A percentile compares a stretch with the other conserved stretches of the same genome.
phyloP scores from a whole-genome alignment of 305 asterid species.

The Solanum hybrid region DNA sequence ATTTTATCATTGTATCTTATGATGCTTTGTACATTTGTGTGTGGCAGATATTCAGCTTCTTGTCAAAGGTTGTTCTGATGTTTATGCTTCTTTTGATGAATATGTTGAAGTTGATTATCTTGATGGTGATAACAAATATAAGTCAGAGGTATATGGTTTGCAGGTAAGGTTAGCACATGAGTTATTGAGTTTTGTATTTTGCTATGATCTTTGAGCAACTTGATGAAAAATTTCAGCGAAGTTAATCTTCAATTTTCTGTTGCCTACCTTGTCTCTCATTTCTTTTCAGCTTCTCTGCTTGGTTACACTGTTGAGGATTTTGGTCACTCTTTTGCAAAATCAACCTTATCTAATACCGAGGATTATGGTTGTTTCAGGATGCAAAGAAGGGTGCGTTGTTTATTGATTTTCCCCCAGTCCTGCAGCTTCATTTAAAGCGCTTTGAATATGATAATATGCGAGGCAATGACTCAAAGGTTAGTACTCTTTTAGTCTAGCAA shows the following conservation, averaged over 20 bases:
- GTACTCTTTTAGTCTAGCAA: constrained; percentile 10
- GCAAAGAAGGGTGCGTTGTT: constrained; percentile 90
- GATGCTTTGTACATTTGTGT: constrained; percentile 12
- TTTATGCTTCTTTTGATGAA: constrained; percentile 91
- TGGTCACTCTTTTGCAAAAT: background rate
- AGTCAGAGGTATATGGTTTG: constrained; percentile 75
- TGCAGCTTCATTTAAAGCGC: constrained; percentile 93
- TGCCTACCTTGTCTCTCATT: background rate
- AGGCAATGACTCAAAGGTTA: constrained; percentile 83
- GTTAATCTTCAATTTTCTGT: background rate
- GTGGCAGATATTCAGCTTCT: constrained; percentile 84
- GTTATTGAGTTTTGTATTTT: background rate
- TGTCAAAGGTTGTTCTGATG: constrained; percentile 89
- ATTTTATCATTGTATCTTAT: constrained; percentile 15
- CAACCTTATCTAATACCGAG: background rate
- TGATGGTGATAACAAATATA: constrained; percentile 89
- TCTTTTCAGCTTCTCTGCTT: background rate
- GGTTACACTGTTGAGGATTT: background rate
- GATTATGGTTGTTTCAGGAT: constrained; percentile 42
- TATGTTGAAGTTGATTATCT: constrained; percentile 94
- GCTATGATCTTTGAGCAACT: background rate
- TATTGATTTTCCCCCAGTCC: constrained; percentile 95
- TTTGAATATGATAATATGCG: constrained; percentile 93
- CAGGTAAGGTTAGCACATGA: constrained; percentile 40
- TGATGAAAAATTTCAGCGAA: background rate